These are phyloP conservation scores for Lolium perenne DNA, from an alignment of 176 grass and related monocot species.

Conservation along the genomic window DNA sequence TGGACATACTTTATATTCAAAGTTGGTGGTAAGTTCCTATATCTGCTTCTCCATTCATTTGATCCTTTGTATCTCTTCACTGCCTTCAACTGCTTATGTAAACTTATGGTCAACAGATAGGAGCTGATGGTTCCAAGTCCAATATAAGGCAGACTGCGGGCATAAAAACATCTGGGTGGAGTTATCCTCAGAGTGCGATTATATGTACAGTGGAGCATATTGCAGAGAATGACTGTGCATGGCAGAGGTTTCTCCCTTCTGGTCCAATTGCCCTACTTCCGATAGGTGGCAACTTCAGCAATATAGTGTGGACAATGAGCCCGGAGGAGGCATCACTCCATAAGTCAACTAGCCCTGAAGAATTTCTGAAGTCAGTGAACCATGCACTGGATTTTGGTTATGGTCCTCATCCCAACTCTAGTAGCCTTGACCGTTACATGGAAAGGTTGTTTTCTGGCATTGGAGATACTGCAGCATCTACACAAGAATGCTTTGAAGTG, in stretches of 20 bases:
- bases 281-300: slow-evolving; percentile 85
- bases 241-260: slow-evolving; percentile 95
- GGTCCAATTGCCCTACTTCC: slow-evolving; percentile 91
- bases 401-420: slow-evolving; percentile 63
- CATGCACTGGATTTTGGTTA: slow-evolving; percentile 80
- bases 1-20: slow-evolving; percentile 74
- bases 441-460: slow-evolving; percentile 64
- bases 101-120: slow-evolving; percentile 61
- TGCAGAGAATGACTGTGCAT: slow-evolving; percentile 69
- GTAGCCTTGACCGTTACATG: slow-evolving; percentile 64
- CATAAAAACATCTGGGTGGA: slow-evolving; percentile 87
- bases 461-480: slow-evolving; percentile 54
- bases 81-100: slow-evolving; percentile 22
- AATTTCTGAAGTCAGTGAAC: slow-evolving; percentile 83
- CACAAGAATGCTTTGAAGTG: slow-evolving; percentile 83
- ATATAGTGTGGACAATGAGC: slow-evolving; percentile 99
- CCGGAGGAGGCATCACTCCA: slow-evolving; percentile 65
- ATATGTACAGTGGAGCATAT: slow-evolving; percentile 92
- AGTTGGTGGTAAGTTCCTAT: slow-evolving; percentile 83
- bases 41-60: slow-evolving; percentile 26
- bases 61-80: background rate
- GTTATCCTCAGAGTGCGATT: slow-evolving; percentile 78
- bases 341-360: slow-evolving; percentile 72
- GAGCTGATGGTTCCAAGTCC: slow-evolving; percentile 92
- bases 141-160: slow-evolving; percentile 78